Percentiles rank a stretch among this genome's conserved stretches.
phyloP scores from a whole-genome alignment of 345 rosid genomes.

The Physaria fendleri region DNA sequence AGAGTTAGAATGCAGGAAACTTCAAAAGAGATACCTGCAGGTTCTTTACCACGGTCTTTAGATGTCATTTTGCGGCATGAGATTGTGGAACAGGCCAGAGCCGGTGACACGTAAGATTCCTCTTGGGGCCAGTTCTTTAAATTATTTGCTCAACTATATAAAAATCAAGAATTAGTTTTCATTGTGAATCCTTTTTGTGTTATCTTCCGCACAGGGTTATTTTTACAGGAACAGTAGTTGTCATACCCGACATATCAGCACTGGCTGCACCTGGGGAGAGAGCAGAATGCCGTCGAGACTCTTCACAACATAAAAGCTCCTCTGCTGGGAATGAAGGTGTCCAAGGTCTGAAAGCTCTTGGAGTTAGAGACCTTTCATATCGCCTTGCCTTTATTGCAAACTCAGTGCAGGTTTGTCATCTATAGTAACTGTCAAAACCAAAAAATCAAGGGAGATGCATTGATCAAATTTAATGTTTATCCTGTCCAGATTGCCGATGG shows the following conservation, averaged over 20 bases:
- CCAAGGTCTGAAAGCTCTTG: slow-evolving; percentile 74
- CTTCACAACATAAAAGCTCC: slow-evolving; percentile 55
- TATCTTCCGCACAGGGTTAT: slow-evolving; percentile 61
- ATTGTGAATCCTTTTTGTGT: background rate
- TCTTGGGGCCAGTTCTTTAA: background rate
- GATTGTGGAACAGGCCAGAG: slow-evolving; percentile 96
- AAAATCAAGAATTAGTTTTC: background rate
- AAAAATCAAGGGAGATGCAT: background rate
- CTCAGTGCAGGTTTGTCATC: slow-evolving; percentile 75
- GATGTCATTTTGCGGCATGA: slow-evolving; percentile 95
- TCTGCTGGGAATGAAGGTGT: slow-evolving; percentile 72
- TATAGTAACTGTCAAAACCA: background rate
- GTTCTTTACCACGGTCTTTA: slow-evolving; percentile 89
- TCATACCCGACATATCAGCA: slow-evolving; percentile 86
- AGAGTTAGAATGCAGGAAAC: slow-evolving; percentile 99
- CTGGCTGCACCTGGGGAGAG: slow-evolving; percentile 95
- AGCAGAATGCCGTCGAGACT: slow-evolving; percentile 76
- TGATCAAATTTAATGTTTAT: background rate
- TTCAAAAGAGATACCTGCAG: slow-evolving; percentile 94
- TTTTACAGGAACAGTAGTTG: slow-evolving; percentile 88
- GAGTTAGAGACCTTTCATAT: slow-evolving; percentile 92
- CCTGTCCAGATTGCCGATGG: slow-evolving; percentile 67
- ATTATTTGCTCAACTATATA: background rate
- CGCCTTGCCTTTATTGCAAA: slow-evolving; percentile 91
- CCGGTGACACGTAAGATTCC: slow-evolving; percentile 80